phyloP scores from a whole-genome alignment of 371 early-diverging fungal species.

The Lichtheimia hyalospora region DNA sequence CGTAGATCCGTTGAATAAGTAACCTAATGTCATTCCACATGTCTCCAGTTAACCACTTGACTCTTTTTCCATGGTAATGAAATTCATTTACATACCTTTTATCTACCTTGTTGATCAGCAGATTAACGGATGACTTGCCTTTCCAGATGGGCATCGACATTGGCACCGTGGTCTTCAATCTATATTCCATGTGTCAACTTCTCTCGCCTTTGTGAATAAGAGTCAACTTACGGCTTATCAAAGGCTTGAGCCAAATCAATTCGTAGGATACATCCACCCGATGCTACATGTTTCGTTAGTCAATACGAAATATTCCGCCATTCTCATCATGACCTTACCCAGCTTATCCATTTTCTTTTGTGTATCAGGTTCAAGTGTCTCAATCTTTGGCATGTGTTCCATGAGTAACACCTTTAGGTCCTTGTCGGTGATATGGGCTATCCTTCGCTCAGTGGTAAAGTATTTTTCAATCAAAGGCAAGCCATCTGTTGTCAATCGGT shows the following conservation, averaged over 20 bases:
- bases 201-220: background rate
- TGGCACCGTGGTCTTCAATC: constrained; percentile 38
- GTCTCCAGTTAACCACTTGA: background rate
- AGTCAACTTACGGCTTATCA: constrained; percentile 21
- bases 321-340: constrained; percentile 20
- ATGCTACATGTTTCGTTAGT: constrained; percentile 39
- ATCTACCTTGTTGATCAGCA: constrained; percentile 76
- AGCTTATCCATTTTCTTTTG: constrained; percentile 18
- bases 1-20: constrained; percentile 44
- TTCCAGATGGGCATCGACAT: constrained; percentile 75
- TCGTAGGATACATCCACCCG: constrained; percentile 55
- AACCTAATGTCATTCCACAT: constrained; percentile 18
- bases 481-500: constrained; percentile 82
- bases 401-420: constrained; percentile 62
- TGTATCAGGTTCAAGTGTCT: constrained; percentile 36
- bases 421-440: constrained; percentile 46
- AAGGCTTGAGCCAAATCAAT: constrained; percentile 45
- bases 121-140: constrained; percentile 67
- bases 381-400: constrained; percentile 59
- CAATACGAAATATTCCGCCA: background rate
- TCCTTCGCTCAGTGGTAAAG: constrained; percentile 49
- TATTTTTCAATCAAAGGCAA: constrained; percentile 65
- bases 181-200: constrained; percentile 3
- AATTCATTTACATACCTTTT: constrained; percentile 34
- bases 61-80: background rate